Evolutionary conservation across 2,329 filamentous ascomycete species (phyloP).

Genomic region (Epichloe coenophiala): DNA sequence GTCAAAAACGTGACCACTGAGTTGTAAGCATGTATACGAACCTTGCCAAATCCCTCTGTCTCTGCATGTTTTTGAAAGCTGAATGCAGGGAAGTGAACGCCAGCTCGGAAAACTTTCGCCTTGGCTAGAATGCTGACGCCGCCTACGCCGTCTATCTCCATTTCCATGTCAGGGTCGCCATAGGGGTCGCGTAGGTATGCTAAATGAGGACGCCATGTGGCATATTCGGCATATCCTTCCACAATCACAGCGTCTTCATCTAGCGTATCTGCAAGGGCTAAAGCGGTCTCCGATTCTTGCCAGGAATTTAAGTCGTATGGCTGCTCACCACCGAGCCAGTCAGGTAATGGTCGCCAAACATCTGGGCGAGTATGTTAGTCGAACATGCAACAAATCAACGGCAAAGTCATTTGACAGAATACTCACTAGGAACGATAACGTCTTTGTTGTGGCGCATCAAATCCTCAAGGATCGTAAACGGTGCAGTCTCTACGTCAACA

Average conservation of each 20-base stretch:
- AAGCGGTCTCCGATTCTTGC: conserved; percentile 96
- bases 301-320: conserved; percentile 97
- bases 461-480: conserved; percentile 92
- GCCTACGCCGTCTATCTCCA: conserved; percentile 97
- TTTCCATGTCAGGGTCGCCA: conserved; percentile 97
- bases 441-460: conserved; percentile 98
- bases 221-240: conserved; percentile 96
- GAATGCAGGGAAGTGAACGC: conserved; percentile 95
- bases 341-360: conserved; percentile 95
- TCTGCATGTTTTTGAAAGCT: conserved; percentile 98
- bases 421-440: conserved; percentile 90
- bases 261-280: conserved; percentile 83
- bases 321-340: conserved; percentile 97
- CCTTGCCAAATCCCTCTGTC: conserved; percentile 97
- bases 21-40: conserved; percentile 24
- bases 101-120: conserved; percentile 84
- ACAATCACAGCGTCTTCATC: conserved; percentile 98
- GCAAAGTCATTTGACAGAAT: conserved; percentile 12
- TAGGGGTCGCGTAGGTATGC: conserved; percentile 95
- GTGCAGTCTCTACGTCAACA: conserved; percentile 94
- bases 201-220: conserved; percentile 93
- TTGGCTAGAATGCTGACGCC: conserved; percentile 97
- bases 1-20: background rate
- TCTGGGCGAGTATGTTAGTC: conserved; percentile 36
- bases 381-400: conserved; percentile 5